Evolutionary conservation across 345 rosid species (phyloP).

Genomic region (Eucalyptus polybractea): DNA sequence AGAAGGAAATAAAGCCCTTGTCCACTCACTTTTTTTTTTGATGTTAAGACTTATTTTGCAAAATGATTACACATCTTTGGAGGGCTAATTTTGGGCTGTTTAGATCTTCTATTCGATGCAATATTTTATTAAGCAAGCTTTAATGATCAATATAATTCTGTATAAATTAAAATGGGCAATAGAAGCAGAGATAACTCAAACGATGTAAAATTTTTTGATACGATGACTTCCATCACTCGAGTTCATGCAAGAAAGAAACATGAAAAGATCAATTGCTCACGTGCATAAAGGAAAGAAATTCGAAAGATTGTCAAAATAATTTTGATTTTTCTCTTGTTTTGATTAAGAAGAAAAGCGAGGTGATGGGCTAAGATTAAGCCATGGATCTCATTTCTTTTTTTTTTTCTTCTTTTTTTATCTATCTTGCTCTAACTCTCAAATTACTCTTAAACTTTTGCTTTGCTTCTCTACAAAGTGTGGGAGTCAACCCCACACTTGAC

Average conservation of each 20-base stretch:
- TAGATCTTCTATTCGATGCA: not conserved
- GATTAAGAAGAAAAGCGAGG: not conserved
- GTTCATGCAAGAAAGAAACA: not conserved
- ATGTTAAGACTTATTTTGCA: not conserved
- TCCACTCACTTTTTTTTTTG: too few relatives aligned
- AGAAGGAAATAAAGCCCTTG: too few relatives aligned
- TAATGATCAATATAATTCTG: too few relatives aligned
- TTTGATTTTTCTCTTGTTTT: not conserved
- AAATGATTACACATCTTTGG: not conserved
- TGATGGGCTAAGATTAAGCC: not conserved
- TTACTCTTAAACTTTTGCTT: too few relatives aligned
- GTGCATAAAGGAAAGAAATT: not conserved
- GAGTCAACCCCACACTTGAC: too few relatives aligned
- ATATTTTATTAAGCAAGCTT: too few relatives aligned
- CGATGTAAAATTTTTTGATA: too few relatives aligned
- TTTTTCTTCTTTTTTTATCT: too few relatives aligned
- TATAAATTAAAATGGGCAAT: not conserved
- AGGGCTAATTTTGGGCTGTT: not conserved
- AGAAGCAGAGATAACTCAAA: not conserved
- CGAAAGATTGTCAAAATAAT: not conserved
- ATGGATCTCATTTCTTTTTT: not conserved
- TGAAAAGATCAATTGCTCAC: not conserved
- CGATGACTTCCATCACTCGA: not conserved
- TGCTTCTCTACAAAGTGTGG: too few relatives aligned
- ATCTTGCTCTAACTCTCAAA: too few relatives aligned